These are phyloP conservation scores for Aschersonia sp. DNA, from an alignment of 2,329 filamentous ascomycete genomes.

Conservation along the genomic window DNA sequence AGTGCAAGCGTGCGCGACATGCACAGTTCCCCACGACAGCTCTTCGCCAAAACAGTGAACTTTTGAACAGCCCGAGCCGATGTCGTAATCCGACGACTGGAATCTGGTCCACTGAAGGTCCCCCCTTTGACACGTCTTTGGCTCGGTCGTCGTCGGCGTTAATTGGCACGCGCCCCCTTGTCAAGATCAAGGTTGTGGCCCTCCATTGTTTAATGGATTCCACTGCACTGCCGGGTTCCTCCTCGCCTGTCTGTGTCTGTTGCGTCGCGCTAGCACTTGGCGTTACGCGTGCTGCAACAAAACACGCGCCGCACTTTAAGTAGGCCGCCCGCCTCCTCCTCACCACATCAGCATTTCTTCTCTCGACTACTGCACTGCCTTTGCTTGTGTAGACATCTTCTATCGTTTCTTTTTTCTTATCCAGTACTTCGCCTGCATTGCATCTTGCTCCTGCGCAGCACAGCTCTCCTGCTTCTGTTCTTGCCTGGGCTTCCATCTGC, in stretches of 20 bases:
- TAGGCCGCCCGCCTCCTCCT: constrained; percentile 12
- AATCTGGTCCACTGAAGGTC: not conserved
- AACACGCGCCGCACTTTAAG: constrained; percentile 21
- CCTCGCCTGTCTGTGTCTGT: constrained; percentile 2
- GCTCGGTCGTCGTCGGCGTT: not conserved
- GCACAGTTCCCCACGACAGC: constrained; percentile 1
- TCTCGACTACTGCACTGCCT: no score
- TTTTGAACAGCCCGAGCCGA: constrained; percentile 1
- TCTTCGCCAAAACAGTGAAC: not conserved
- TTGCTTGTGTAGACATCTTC: no score
- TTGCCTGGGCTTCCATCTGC: no score
- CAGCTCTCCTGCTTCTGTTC: no score
- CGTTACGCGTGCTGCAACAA: constrained; percentile 11
- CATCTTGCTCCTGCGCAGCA: no score
- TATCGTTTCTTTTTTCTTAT: not conserved
- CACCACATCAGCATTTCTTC: no score
- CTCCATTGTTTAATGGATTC: constrained; percentile 14
- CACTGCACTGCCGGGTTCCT: constrained; percentile 5
- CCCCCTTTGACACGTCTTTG: not conserved
- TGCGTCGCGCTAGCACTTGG: constrained; percentile 13
- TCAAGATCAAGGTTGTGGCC: constrained; percentile 6
- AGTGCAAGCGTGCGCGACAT: constrained; percentile 1
- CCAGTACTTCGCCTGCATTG: no score
- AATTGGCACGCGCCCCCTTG: not conserved
- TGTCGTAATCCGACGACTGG: not conserved